Base-by-base conservation (phyloP, 2,329 filamentous ascomycete genomes). In the Colletotrichum noveboracense region DNA sequence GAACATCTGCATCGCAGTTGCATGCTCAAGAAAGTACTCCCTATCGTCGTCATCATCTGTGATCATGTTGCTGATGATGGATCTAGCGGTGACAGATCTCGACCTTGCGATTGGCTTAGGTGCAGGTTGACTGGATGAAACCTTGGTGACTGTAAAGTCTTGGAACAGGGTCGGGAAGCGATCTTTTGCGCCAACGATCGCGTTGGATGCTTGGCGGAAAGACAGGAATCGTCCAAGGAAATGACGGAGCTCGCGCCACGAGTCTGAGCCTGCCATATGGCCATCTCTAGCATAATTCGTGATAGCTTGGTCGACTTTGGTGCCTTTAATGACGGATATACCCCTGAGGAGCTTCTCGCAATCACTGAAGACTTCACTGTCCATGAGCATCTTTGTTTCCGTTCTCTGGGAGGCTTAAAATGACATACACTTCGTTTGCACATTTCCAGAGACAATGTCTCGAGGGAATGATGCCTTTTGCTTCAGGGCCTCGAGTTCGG, bases 131-230 rank as follows among this genome's bases (percentile, higher is more conserved):
- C 78, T 83, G 0, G 85, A 86, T 0, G 78, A 68, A 0, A 86
- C 55, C 1, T 71, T 36, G 0, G 75, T 76, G 9, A 87, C 78
- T 5, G 77, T 62, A 30, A 83, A 77, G 12, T 83, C 79, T 7
- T 80, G 70, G 9, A 86, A 86, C 1, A 86, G 75, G 6, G 76
- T 75, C 0, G 80, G 80, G 80, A 83, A 85, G 5, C 76, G 66
- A 0, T 30, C 10, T 16, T 78, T 74, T 0, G 80, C 78, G 3
- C 77, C 55, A 8, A 81, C 72, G 0, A 84, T 77, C 2, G 66
- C 75, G 7, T 76, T 26, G 0, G 79, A 75, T 0, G 78, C 77
- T 7, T 61, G 65, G 3, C 78, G 66, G 52, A 82, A 84, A 8
- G 79, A 78, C 2, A 70, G 66, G 0, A 84, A 78, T 0, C 83